Evolutionary conservation across 2,329 filamentous ascomycete genomes (phyloP), one percentile per base, ranked within the genome.

Genomic region (Nigrospora oryzae): DNA sequence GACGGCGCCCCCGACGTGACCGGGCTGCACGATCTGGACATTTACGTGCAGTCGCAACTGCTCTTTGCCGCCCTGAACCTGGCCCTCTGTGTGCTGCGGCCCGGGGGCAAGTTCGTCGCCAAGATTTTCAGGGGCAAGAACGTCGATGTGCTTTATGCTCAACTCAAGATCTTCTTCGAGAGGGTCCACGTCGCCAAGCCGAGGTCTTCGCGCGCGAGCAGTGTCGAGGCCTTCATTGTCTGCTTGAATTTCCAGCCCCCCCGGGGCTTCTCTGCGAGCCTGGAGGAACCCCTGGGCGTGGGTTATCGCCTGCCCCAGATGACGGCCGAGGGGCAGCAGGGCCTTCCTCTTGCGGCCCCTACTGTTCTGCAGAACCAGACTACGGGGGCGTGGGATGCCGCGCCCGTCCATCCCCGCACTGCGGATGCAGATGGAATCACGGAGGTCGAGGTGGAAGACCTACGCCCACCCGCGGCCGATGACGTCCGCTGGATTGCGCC

Each of bases 1-100:
- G 93, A 98, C 57, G 93, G 93, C 43, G 93, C 93, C 0, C 93
- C 93, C 1, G 93, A 98, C 58, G 93, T 98, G 12, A 98, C 93
- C 1, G 93, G 93, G 16, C 75, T 98, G 1, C 93, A 98, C 63
- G 93, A 98, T 63, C 79, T 98, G 33, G 93, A 98, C 65, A 97
- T 97, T 54, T 98, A 98, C 66, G 87, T 98, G 15, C 93, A 98
- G 67, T 90, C 87, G 10, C 93, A 97, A 66, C 77, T 98, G 10
- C 83, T 98, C 41, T 96, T 94, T 64, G 89, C 91, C 0, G 93
- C 93, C 0, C 77, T 98, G 16, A 95, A 96, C 63, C 79, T 98
- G 3, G 89, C 93, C 0, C 79, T 96, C 12, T 95, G 91, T 60
- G 89, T 98, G 12, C 77, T 98, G 17, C 86, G 86, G 48, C 90